Conservation (phyloP, 1,139 yeast species). For the Suhomyces choctaworum region DNA sequence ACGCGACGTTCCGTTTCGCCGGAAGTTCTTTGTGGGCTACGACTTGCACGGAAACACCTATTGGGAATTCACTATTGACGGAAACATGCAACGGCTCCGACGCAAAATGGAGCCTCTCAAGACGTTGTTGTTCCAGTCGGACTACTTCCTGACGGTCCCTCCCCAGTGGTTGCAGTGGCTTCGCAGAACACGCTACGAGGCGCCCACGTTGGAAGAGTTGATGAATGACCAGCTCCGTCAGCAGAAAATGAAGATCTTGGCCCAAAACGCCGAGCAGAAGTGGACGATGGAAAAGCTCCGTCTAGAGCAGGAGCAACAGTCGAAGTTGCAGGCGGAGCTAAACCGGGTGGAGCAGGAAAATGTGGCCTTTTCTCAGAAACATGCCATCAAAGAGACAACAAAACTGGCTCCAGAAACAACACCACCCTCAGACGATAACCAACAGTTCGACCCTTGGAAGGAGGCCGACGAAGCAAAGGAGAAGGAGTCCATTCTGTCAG, state of each 20-base stretch:
- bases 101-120: conserved; percentile 51
- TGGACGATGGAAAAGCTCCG: conserved; percentile 49
- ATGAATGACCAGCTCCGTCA: conserved; percentile 59
- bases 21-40: conserved; percentile 61
- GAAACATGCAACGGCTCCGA: conserved; percentile 45
- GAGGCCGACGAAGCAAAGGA: conserved; percentile 34
- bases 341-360: conserved; percentile 28
- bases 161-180: conserved; percentile 88
- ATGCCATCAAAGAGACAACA: neutral
- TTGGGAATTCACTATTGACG: conserved; percentile 72
- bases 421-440: conserved; percentile 3
- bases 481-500: conserved; percentile 36
- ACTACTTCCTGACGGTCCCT: conserved; percentile 52
- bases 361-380: conserved; percentile 15
- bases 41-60: conserved; percentile 81
- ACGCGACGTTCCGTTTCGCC: conserved; percentile 64
- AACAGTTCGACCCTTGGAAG: conserved; percentile 35
- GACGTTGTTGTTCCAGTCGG: conserved; percentile 44
- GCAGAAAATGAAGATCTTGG: conserved; percentile 53
- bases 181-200: conserved; percentile 55
- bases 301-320: conserved; percentile 34
- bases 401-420: neutral
- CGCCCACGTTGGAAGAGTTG: conserved; percentile 67
- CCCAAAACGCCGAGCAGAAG: conserved; percentile 59
- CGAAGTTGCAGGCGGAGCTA: conserved; percentile 37